Conservation (phyloP, 306 rosid species). For the Prunus salicina region DNA sequence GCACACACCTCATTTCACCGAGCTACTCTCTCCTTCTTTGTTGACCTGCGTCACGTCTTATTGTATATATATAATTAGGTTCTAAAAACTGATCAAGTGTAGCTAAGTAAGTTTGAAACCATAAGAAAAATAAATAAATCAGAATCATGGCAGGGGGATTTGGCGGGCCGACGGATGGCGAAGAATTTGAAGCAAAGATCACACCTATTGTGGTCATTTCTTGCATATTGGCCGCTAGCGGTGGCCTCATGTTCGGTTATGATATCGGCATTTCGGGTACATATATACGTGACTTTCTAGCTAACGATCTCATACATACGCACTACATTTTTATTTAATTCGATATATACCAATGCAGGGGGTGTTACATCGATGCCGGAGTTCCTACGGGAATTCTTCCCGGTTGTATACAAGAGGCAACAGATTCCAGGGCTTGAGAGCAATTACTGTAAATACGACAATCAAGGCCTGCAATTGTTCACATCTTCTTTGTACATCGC, state of each 20-base stretch:
- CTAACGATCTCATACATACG: background rate
- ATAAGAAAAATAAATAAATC: background rate
- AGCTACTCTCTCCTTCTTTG: background rate
- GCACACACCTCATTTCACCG: background rate
- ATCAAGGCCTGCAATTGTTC: slow-evolving; percentile 26
- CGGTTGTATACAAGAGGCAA: slow-evolving; percentile 16
- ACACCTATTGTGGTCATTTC: slow-evolving; percentile 45
- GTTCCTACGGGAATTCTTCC: slow-evolving; percentile 28
- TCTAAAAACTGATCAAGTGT: background rate
- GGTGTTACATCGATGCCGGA: slow-evolving; percentile 38
- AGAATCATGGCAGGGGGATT: slow-evolving; percentile 33
- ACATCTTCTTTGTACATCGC: slow-evolving; percentile 35
- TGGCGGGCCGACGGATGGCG: background rate
- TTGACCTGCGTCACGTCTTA: background rate
- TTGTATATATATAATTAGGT: background rate
- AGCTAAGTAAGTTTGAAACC: background rate
- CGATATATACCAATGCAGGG: slow-evolving; percentile 3
- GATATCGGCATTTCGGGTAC: slow-evolving; percentile 60
- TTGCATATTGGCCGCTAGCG: slow-evolving; percentile 51
- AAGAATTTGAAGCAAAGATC: slow-evolving; percentile 44
- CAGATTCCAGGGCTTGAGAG: slow-evolving; percentile 9
- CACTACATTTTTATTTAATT: background rate
- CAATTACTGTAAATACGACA: slow-evolving; percentile 36
- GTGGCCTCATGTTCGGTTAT: slow-evolving; percentile 72
- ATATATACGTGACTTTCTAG: background rate